Evolutionary conservation across 306 rosid genomes (phyloP), one percentile per base, ranked within the genome.

Genomic region (Neltuma alba): DNA sequence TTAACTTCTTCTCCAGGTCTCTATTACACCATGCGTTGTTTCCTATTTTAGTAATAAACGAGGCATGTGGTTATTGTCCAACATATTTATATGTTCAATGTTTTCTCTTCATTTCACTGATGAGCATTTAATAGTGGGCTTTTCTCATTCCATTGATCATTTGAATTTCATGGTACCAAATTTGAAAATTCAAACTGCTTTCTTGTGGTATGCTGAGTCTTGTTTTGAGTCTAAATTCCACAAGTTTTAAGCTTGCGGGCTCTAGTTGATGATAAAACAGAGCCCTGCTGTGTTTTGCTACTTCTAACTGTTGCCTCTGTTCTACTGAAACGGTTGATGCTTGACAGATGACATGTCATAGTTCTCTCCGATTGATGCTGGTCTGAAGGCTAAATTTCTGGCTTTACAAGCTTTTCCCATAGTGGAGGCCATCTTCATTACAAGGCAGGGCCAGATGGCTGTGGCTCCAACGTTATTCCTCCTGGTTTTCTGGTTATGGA

Each of bases 401-500:
- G 55, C 8, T 54, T 44, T 68, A 2, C 27, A 52, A 76, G 81
- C 45, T 72, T 75, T 72, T 62, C 76, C 65, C n/a, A n/a, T n/a
- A n/a, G n/a, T n/a, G n/a, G n/a, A n/a, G 86, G 52, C 61, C 75
- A 61, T 82, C 21, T 80, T 75, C 65, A 42, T 84, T 57, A 52
- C 57, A 42, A 84, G 81, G 78, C 66, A 69, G 70, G 47, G 64
- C 15, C 50, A 2, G 61, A 60, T 58, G 30, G 60, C 77, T 76
- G 83, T 41, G 74, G 60, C 48, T 54, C 82, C 75, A 75, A 40
- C 69, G n/a, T 47, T 87, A 34, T 47, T 89, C 45, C 27, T 83
- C 34, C 61, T 86, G 76, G 57, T 91, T 77, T 74, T 91, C 2
- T 88, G 82, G 25, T 65, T 86, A 50, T 89, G 90, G 91, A 77